Evolutionary conservation across 2,329 filamentous ascomycete species (phyloP).

Genomic region (Botrytis squamosa): DNA sequence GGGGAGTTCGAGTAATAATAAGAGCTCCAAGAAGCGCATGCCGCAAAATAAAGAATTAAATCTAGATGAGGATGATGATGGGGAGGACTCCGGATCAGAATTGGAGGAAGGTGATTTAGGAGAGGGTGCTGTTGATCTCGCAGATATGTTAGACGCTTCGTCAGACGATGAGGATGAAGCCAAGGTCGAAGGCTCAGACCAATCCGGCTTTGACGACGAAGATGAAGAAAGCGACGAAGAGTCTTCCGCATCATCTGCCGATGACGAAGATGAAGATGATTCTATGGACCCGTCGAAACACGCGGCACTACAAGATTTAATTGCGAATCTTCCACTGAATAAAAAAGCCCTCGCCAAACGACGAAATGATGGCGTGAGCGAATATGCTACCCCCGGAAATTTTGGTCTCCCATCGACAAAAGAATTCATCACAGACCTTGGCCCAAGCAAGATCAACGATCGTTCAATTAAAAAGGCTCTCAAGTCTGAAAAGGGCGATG

Average conservation of each 20-base stretch:
- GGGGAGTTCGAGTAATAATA: slow-evolving; percentile 49
- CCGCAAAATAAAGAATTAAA: slow-evolving; percentile 46
- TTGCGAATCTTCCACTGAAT: slow-evolving; percentile 58
- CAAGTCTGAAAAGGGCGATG: slow-evolving; percentile 64
- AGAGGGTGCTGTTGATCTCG: slow-evolving; percentile 41
- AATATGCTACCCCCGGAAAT: slow-evolving; percentile 61
- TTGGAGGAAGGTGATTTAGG: slow-evolving; percentile 69
- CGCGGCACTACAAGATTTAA: slow-evolving; percentile 65
- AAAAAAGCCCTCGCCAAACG: slow-evolving; percentile 35
- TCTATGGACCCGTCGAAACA: slow-evolving; percentile 50
- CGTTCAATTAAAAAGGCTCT: slow-evolving; percentile 74
- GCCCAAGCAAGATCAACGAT: slow-evolving; percentile 68
- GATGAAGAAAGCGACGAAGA: slow-evolving; percentile 56
- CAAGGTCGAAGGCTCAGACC: slow-evolving; percentile 36
- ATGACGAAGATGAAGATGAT: slow-evolving; percentile 44
- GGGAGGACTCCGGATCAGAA: slow-evolving; percentile 44
- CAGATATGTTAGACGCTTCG: slow-evolving; percentile 29
- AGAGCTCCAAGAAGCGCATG: slow-evolving; percentile 51
- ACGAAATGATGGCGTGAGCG: slow-evolving; percentile 50
- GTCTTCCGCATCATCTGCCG: slow-evolving; percentile 49
- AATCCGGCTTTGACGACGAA: slow-evolving; percentile 45
- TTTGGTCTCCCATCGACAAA: slow-evolving; percentile 56
- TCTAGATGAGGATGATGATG: slow-evolving; percentile 50
- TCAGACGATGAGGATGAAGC: slow-evolving; percentile 71
- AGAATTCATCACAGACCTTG: slow-evolving; percentile 63